Percentiles rank a stretch among this genome's conserved stretches.
phyloP scores from a whole-genome alignment of 1,284 basidiomycete genomes.

The Termitomyces sp. region DNA sequence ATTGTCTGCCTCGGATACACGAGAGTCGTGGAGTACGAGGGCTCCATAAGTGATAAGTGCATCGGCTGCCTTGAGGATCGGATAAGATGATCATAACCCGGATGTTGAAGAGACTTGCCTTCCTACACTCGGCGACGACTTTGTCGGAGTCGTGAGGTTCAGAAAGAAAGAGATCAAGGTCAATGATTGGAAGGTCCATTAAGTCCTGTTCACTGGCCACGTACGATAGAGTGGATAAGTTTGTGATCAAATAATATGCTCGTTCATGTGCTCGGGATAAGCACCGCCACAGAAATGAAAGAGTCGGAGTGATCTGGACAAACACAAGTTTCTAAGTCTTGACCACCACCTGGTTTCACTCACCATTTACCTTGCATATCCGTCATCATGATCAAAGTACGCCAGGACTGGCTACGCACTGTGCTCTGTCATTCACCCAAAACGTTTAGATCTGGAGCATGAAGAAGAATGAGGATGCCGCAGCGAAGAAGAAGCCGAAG shows the following conservation, averaged over 20 bases:
- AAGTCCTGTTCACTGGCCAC: conserved; percentile 20
- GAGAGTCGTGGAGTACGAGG: conserved; percentile 74
- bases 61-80: conserved; percentile 57
- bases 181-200: conserved; percentile 62
- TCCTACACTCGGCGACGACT: conserved; percentile 58
- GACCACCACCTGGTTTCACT: conserved; percentile 13
- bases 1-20: conserved; percentile 81
- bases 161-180: conserved; percentile 70
- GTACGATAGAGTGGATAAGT: not conserved
- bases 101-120: conserved; percentile 35
- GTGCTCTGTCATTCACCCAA: not conserved
- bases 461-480: conserved; percentile 95
- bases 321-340: conserved; percentile 21
- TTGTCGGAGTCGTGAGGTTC: conserved; percentile 42
- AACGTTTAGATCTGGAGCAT: conserved; percentile 84
- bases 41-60: conserved; percentile 81
- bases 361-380: conserved; percentile 24
- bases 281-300: conserved; percentile 30
- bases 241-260: not conserved
- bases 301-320: conserved; percentile 26
- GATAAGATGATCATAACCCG: conserved; percentile 7
- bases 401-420: not conserved
- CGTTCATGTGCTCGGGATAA: not conserved
- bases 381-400: conserved; percentile 56
- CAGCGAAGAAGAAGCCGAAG: conserved; percentile 94